Evolutionary conservation across 2,329 filamentous ascomycete species (phyloP), one percentile per base, ranked within the genome.

Genomic region (Aureobasidium sp.): DNA sequence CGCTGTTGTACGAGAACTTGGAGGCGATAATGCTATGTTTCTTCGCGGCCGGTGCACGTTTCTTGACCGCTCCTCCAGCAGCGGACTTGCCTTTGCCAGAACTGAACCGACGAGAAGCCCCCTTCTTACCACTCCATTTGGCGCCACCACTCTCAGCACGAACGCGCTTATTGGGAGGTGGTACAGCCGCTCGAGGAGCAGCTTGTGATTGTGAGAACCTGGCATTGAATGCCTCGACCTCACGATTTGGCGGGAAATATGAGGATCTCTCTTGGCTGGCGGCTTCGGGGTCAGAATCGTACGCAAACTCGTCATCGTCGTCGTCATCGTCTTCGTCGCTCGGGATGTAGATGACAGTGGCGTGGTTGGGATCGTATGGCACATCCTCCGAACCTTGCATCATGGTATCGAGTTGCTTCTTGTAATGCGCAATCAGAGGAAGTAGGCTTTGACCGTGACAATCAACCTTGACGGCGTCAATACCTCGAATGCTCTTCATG

Each of bases 401-500:
- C 74, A 67, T 80, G 68, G 58, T 72, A 73, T 68, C 59, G 65
- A 74, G 64, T 63, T 67, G 54, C 64, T 70, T 25, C 61, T 67
- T 65, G 35, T 60, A 64, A 2, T 74, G 72, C 55, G 75, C 74
- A 49, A 91, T 74, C 5, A 90, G 70, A 1, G 78, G 75, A 38
- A 88, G 69, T 63, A 93, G 84, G 57, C 76, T 78, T 35, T 73
- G 74, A 8, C 88, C 88, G 68, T 85, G 84, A 2, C 77, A 75
- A 46, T 77, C 69, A 25, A 90, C 85, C 68, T 84, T 86, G 27
- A 84, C 81, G 1, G 70, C 64, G 58, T 86, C 80, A 61, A 92
- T 86, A 10, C 80, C 82, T 0, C 79, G 79, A 51, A 93, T 87
- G 9, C 73, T 71, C 33, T 74, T 75, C 84, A 94, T 88, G 61